phyloP scores from a whole-genome alignment of 2,329 filamentous ascomycete genomes.

The Trichoderma harzianum region DNA sequence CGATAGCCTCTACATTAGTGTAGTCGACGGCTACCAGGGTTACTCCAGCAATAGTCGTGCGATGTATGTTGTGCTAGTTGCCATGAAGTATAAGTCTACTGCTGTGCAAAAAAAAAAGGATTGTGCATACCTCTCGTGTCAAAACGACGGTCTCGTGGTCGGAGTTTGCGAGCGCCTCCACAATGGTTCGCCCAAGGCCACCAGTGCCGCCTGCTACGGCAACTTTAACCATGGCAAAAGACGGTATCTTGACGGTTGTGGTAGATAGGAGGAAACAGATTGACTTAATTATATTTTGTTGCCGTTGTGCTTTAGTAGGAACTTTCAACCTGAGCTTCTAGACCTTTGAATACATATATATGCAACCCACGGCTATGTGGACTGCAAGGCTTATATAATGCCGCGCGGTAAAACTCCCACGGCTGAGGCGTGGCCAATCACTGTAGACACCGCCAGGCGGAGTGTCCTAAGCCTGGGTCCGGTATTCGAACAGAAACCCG shows the following conservation, averaged over 20 bases:
- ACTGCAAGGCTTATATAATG: not conserved
- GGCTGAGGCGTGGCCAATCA: not conserved
- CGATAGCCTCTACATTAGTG: not conserved
- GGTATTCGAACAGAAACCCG: not conserved
- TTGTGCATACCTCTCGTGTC: not conserved
- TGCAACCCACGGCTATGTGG: not conserved
- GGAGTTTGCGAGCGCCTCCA: not conserved
- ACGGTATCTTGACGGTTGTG: not conserved
- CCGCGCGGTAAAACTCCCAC: not conserved
- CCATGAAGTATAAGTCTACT: not conserved
- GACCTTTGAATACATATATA: not conserved
- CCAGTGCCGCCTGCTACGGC: not conserved
- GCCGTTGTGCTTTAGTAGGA: not conserved
- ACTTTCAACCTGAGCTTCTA: not conserved
- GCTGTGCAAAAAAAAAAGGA: not conserved
- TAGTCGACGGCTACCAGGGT: not conserved
- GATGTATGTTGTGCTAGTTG: not conserved
- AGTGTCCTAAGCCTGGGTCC: not conserved
- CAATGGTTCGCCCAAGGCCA: not conserved
- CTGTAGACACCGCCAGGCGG: not conserved
- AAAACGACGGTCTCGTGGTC: not conserved
- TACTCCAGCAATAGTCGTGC: not conserved
- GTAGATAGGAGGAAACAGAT: not conserved
- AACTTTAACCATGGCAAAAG: not conserved
- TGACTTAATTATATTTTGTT: not conserved